A percentile compares a stretch with the other conserved stretches of the same genome.
phyloP scores from a whole-genome alignment of 441 rosid species.

The Syzygium malaccense region DNA sequence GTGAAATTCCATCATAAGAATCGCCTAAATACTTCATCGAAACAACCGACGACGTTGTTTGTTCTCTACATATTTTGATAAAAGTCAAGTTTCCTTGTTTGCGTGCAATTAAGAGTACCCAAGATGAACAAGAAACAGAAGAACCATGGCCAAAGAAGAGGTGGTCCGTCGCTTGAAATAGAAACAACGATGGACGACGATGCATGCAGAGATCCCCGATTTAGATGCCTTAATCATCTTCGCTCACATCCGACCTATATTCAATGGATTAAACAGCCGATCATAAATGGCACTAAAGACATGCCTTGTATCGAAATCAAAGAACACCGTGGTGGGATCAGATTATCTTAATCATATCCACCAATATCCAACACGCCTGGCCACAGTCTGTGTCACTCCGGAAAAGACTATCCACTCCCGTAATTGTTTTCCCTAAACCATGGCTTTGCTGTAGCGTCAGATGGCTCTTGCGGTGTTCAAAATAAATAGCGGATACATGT shows the following conservation, averaged over 20 bases:
- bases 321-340: too few relatives aligned
- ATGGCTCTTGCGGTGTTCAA: neutral
- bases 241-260: too few relatives aligned
- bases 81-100: neutral
- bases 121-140: neutral
- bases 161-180: neutral
- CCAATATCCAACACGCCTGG: neutral
- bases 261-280: too few relatives aligned
- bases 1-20: neutral
- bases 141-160: neutral
- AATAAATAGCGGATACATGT: neutral
- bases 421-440: too few relatives aligned
- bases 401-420: neutral
- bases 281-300: too few relatives aligned
- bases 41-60: neutral
- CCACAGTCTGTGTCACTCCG: neutral
- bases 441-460: too few relatives aligned
- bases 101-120: neutral
- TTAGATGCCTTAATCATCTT: neutral
- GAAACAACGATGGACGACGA: fast-evolving
- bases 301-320: too few relatives aligned
- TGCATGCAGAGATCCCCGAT: neutral
- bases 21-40: neutral
- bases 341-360: too few relatives aligned
- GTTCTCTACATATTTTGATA: neutral